Evolutionary conservation across 495 filamentous ascomycete genomes (phyloP).

Genomic region (Terfezia boudieri): DNA sequence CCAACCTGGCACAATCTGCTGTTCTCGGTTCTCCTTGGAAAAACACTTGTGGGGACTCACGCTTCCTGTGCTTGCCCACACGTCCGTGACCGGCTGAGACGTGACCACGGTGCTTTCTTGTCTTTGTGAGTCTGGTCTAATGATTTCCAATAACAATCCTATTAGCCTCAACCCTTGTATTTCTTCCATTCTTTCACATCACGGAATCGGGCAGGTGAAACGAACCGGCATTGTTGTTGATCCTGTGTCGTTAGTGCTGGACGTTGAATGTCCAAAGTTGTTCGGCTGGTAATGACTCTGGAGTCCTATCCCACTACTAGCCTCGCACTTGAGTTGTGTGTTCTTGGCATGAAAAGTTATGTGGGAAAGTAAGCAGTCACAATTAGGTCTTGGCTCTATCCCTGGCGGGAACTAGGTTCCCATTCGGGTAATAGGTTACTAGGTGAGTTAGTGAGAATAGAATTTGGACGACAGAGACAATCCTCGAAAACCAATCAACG

Average conservation of each 20-base stretch:
- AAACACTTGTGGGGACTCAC: constrained; percentile 18
- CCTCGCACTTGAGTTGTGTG: no score
- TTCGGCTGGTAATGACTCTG: not conserved
- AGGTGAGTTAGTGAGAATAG: no score
- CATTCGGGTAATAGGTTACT: no score
- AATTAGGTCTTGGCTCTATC: no score
- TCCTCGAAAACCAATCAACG: no score
- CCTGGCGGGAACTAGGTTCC: no score
- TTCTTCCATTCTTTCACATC: no score
- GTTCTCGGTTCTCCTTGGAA: not conserved
- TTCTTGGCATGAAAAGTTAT: no score
- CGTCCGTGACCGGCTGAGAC: constrained; percentile 86
- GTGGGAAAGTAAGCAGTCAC: no score
- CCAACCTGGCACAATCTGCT: not conserved
- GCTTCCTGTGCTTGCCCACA: constrained; percentile 83
- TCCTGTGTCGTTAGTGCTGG: not conserved
- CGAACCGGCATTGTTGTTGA: not conserved
- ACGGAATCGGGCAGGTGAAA: not conserved
- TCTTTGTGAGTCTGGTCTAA: constrained; percentile 18
- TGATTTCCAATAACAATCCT: not conserved
- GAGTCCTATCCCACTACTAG: no score
- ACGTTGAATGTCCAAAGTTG: not conserved
- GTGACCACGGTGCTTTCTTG: constrained; percentile 47
- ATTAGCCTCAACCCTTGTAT: no score
- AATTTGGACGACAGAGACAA: no score